Base-by-base conservation (phyloP, 257 asterid genomes). In the Solanum acaule region DNA sequence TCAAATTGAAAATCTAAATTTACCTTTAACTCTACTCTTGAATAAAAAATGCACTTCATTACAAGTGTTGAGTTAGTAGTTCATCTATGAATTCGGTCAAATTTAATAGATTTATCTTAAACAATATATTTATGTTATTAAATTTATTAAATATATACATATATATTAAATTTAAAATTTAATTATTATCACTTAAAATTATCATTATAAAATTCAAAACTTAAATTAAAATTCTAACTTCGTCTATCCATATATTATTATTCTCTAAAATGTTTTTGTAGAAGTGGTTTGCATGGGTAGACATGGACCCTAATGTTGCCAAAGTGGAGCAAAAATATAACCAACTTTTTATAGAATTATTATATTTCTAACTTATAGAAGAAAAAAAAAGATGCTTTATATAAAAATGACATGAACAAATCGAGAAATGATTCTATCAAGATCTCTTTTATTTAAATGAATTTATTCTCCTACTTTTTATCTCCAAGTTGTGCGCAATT, bases 21-120 rank as follows among this genome's bases (percentile, higher is more conserved):
- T 4, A 6, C 22, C 11, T 29, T 6, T 3, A 0, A 70, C 11
- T 6, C 1, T 3, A 67, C 8, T 67, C 3, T 27, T 27, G 20
- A 7, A 67, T 67, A 13, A 27, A 20, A 13, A 29, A 68, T 68
- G 38, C 37, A 29, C 37, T 14, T 12, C 10, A 13, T 3, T 6
- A 68, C 16, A 27, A 14, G 20, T 14, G 59, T 2, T 1, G 59
- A 46, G 16, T 46, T 14, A 46, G 59, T 4, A 5, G 18, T 46
- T 2, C 6, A 14, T 12, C 0, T 13, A 0, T 1, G 56, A 0
- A 46, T 14, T 5, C 0, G 20, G 0, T 14, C 3, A 46, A 46
- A 46, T 46, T 46, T 46, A 46, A 4, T 46, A 46, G 2, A 46
- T 46, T 46, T 46, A 13, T 13, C 6, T 46, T 46, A 46, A 46